Conservation (phyloP, 768 basidiomycete species). For the Kondoa subrosea region DNA sequence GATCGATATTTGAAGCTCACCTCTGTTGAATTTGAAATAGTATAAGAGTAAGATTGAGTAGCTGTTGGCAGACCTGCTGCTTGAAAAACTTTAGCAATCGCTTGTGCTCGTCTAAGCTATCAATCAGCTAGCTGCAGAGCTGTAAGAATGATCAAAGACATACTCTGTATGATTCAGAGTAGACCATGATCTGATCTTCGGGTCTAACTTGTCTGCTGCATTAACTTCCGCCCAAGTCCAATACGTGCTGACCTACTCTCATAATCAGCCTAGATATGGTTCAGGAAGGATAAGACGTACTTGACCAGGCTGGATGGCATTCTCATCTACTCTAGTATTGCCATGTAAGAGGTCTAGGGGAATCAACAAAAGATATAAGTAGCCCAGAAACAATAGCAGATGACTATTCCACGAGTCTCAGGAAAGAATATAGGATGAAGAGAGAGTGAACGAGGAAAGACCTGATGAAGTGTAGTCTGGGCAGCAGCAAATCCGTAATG, state of each 20-base stretch:
- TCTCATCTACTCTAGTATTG: constrained; percentile 76
- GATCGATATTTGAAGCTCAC: background rate
- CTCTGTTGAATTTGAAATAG: background rate
- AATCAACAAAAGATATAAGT: constrained; percentile 66
- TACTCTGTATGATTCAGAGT: background rate
- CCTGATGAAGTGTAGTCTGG: background rate
- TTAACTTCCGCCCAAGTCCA: constrained; percentile 87
- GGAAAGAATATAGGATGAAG: background rate
- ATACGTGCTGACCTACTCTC: constrained; percentile 61
- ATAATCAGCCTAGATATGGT: background rate
- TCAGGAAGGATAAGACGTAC: constrained; percentile 35
- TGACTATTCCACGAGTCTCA: background rate
- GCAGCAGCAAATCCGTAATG: background rate
- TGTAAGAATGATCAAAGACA: background rate
- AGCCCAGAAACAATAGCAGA: constrained; percentile 46
- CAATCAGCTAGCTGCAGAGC: background rate
- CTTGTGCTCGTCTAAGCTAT: constrained; percentile 45
- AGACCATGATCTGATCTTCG: constrained; percentile 35
- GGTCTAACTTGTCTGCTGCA: constrained; percentile 62
- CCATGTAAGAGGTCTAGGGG: constrained; percentile 51
- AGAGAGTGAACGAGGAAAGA: background rate
- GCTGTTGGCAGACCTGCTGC: constrained; percentile 56
- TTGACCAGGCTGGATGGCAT: constrained; percentile 83
- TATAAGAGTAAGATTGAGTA: constrained; percentile 51
- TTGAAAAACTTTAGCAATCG: constrained; percentile 48